Base-by-base conservation (phyloP, 495 filamentous ascomycete species). In the Pyrenula aspistea region DNA sequence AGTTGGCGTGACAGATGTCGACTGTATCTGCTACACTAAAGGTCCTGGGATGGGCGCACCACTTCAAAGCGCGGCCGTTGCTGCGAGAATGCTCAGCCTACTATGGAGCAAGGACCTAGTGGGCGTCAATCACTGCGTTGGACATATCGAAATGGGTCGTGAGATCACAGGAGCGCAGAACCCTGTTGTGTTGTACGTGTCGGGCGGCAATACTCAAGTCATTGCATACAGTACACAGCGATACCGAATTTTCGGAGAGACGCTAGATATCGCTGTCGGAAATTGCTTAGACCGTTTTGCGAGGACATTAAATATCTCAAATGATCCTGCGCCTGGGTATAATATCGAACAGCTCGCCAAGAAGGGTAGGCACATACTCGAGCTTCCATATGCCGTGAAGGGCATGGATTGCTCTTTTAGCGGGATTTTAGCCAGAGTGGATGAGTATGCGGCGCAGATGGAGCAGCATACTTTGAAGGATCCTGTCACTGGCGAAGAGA, bases 331-430 rank as follows among this genome's bases (percentile, higher is more conserved):
- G 8, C 93, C 93, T 0, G 93, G 93, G 47, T 96, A 96, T 66
- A 98, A 98, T 67, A 96, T 98, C 64, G 93, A 98, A 76, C 88
- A 96, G 73, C 77, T 96, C 24, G 93, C 93, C 12, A 96, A 95
- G 71, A 73, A 81, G 58, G 87, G 83, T 4, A 77, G 76, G 52
- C 71, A 81, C 53, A 71, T 97, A 31, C 72, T 97, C 4, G 93
- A 97, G 58, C 76, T 98, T 24, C 94, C 93, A 2, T 98, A 98
- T 65, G 82, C 90, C 15, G 93, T 98, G 25, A 98, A 98, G 65
- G 93, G 93, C 47, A 98, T 98, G 93, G 93, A 98, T 68, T 91
- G 87, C 62, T 92, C 87, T 23, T 96, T 98, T 69, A 89, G 85
- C 2, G 93, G 93, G 2, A 94, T 98, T 55, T 71, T 98, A 22